Conservation (phyloP, 2,329 filamentous ascomycete genomes). For the Emmonsiellopsis sp. region DNA sequence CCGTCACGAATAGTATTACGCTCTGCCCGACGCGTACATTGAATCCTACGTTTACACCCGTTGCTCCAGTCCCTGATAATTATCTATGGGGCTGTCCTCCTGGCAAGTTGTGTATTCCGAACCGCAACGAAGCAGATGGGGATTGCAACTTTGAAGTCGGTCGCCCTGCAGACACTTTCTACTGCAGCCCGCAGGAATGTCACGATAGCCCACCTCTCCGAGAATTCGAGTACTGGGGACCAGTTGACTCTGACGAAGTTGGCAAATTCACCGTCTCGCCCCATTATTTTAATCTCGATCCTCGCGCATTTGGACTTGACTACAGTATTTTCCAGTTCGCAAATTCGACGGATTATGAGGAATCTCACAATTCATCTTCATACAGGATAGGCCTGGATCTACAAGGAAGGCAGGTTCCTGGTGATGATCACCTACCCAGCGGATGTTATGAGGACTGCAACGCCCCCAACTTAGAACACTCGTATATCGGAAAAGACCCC, state of each 20-base stretch:
- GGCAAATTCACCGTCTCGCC: slow-evolving; percentile 43
- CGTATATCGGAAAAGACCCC: slow-evolving; percentile 21
- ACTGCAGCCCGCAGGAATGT: slow-evolving; percentile 33
- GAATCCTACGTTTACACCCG: slow-evolving; percentile 23
- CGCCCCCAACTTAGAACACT: slow-evolving; percentile 36
- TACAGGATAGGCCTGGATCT: too few species aligned
- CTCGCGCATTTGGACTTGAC: slow-evolving; percentile 51
- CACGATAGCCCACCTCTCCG: background rate
- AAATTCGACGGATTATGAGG: slow-evolving; percentile 4
- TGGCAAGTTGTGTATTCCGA: slow-evolving; percentile 32
- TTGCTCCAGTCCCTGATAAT: slow-evolving; percentile 17
- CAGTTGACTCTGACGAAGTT: slow-evolving; percentile 11
- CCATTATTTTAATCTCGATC: slow-evolving; percentile 58
- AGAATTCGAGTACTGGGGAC: background rate
- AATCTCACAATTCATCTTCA: too few species aligned
- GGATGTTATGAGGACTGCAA: slow-evolving; percentile 48
- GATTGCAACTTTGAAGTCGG: slow-evolving; percentile 33
- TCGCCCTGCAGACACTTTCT: slow-evolving; percentile 28
- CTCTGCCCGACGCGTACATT: slow-evolving; percentile 20
- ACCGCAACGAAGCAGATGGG: slow-evolving; percentile 19
- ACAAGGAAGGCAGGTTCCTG: too few species aligned
- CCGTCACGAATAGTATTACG: slow-evolving; percentile 11
- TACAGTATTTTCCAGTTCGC: slow-evolving; percentile 50
- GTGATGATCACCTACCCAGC: slow-evolving; percentile 24
- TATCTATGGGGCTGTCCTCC: slow-evolving; percentile 34